Percentiles rank a stretch among this genome's conserved stretches.
phyloP scores from a whole-genome alignment of 148 eudicot species.

The Gaultheria prostrata region DNA sequence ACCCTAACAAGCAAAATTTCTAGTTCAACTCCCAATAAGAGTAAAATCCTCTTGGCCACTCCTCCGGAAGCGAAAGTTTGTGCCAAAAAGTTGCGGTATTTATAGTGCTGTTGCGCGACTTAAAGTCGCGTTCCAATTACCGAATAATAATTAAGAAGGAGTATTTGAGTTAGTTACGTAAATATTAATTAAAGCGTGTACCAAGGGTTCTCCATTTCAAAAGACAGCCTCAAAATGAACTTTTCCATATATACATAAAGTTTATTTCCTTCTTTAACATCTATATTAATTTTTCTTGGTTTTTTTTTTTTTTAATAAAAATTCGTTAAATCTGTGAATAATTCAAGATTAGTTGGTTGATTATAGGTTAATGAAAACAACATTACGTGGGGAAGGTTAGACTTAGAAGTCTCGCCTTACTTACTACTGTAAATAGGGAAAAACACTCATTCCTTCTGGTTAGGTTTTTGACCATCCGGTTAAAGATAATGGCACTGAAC shows the following conservation, averaged over 20 bases:
- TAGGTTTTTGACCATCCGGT: background rate
- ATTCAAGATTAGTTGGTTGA: background rate
- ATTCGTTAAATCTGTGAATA: background rate
- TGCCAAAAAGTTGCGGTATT: too few relatives aligned
- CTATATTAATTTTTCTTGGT: too few relatives aligned
- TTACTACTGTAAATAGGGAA: background rate
- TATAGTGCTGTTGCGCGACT: too few relatives aligned
- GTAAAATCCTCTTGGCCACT: too few relatives aligned
- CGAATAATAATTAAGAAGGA: too few relatives aligned
- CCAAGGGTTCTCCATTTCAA: background rate
- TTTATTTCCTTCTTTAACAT: background rate
- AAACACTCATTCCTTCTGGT: background rate
- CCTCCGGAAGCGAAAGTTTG: too few relatives aligned
- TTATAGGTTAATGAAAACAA: background rate
- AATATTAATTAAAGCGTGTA: too few relatives aligned
- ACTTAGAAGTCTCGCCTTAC: background rate
- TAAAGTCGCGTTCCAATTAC: too few relatives aligned
- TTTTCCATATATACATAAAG: background rate
- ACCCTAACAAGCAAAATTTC: too few relatives aligned
- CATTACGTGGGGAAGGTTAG: background rate
- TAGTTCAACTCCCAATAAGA: too few relatives aligned
- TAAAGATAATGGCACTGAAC: background rate
- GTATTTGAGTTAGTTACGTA: too few relatives aligned
- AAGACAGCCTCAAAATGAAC: background rate
- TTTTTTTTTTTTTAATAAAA: too few relatives aligned